Percentiles rank a stretch among this genome's conserved stretches.
These are phyloP conservation scores for Stagonosporopsis chrysanthemi DNA, from an alignment of 2,329 filamentous ascomycete species.

Conservation along the genomic window DNA sequence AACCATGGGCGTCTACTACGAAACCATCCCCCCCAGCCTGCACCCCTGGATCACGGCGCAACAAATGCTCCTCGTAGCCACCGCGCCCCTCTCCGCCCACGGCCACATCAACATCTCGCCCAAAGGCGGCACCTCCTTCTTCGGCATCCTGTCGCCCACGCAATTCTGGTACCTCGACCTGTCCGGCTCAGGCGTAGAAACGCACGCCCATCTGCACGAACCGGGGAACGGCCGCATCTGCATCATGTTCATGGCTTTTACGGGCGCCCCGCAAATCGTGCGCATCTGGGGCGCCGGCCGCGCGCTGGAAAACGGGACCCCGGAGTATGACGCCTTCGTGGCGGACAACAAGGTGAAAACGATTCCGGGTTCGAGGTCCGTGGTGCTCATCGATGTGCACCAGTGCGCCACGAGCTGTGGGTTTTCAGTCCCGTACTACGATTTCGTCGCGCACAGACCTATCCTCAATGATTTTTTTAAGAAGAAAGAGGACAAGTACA, in stretches of 20 bases:
- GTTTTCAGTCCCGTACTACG: conserved; percentile 54
- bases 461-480: conserved; percentile 53
- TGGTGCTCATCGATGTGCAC: conserved; percentile 54
- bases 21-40: conserved; percentile 51
- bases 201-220: conserved; percentile 54
- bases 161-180: conserved; percentile 58
- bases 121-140: conserved; percentile 53
- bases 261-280: conserved; percentile 53
- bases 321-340: conserved; percentile 47
- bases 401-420: conserved; percentile 55
- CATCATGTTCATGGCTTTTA: conserved; percentile 51
- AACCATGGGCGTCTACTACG: conserved; percentile 55
- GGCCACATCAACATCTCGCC: conserved; percentile 58
- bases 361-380: conserved; percentile 49
- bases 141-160: conserved; percentile 50
- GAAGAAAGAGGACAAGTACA: conserved; percentile 49
- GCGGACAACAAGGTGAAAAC: conserved; percentile 42
- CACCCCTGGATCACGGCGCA: conserved; percentile 55
- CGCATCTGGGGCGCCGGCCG: conserved; percentile 52
- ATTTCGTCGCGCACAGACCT: conserved; percentile 51
- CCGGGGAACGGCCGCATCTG: conserved; percentile 46
- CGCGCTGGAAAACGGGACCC: conserved; percentile 50
- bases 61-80: conserved; percentile 54
- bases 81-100: conserved; percentile 49
- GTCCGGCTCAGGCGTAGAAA: conserved; percentile 54